Evolutionary conservation across 2,329 filamentous ascomycete species (phyloP), one percentile per base, ranked within the genome.

Genomic region (Scedosporium dehoogii): DNA sequence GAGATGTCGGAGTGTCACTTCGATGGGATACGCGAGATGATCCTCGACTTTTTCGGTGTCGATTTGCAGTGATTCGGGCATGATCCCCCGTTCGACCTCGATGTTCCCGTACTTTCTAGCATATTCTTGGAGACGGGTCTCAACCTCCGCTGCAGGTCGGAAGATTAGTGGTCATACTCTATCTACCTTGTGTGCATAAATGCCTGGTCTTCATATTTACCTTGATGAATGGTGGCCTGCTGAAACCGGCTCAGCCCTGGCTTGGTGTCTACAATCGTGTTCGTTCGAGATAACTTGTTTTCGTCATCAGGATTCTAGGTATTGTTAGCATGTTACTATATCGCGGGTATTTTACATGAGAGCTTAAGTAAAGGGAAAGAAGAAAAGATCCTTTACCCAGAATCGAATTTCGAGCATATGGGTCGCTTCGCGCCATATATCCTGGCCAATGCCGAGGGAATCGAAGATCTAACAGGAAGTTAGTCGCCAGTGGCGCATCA

Each of bases 161-260:
- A 59, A 88, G 81, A 51, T 81, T 79, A 64, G 88, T 84, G 0
- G 87, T 75, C 66, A 89, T 69, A 86, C 87, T 38, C 9, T 10
- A 38, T 38, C 33, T 38, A 38, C 9, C 33, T 12, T 38, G 33
- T 12, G 33, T 38, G 33, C 33, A 4, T 38, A 12, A 3, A 38
- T 12, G 79, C 76, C 68, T 91, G 87, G 64, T 90, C 84, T 1
- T 87, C 81, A 2, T 18, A 16, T 6, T 5, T 56, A 56, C 87
- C 88, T 72, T 91, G 88, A 66, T 90, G 87, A 46, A 91, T 72
- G 3, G 89, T 84, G 3, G 85, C 81, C 69, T 90, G 82, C 62
- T 84, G 82, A 65, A 88, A 89, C 4, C 81, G 79, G 27, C 80
- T 86, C 56, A 88, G 75, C 0, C 83, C 84, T 0, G 80, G 78